Base-by-base conservation (phyloP, 768 basidiomycete species). In the Trametes villosa region DNA sequence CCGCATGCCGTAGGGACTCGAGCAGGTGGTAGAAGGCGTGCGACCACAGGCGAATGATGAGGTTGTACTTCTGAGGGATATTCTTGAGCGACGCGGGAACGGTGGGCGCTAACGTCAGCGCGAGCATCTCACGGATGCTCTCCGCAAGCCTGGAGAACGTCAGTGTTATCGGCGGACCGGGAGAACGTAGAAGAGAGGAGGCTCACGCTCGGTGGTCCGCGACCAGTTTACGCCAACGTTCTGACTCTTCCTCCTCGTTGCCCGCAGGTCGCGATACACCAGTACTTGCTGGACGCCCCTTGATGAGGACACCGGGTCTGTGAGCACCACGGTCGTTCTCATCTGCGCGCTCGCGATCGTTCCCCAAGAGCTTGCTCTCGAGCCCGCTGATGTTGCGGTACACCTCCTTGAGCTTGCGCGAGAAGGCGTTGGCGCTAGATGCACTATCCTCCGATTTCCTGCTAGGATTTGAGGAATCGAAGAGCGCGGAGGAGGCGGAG, bases 11-110 rank as follows among this genome's bases (percentile, higher is more conserved):
- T 36, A 99, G 84, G 15, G 91, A 86, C 73, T 97, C 94, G 63
- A 98, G 88, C 38, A 96, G 82, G 46, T 89, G 90, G 74, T 96
- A 87, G 72, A 98, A 98, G 0, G 84, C 92, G 52, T 88, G 88
- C 0, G 91, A 89, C 97, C 97, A 98, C 0, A 98, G 81, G 11
- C 96, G 86, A 40, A 88, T 87, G 61, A 96, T 92, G 68, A 98
- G 96, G 75, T 97, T 97, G 79, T 98, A 98, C 68, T 95, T 96
- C 38, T 84, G 86, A 0, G 96, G 94, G 49, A 98, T 91, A 59
- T 89, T 87, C 45, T 94, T 89, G 1, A 98, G 77, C 0, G 94
- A 95, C 0, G 91, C 87, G 0, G 97, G 96, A 0, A 96, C 88
- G 11, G 85, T 85, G 0, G 95, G 93, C 2, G 95, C 88, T 38